Base-by-base conservation (phyloP, 1,139 yeast species). In the Blastobotrys aristatus region DNA sequence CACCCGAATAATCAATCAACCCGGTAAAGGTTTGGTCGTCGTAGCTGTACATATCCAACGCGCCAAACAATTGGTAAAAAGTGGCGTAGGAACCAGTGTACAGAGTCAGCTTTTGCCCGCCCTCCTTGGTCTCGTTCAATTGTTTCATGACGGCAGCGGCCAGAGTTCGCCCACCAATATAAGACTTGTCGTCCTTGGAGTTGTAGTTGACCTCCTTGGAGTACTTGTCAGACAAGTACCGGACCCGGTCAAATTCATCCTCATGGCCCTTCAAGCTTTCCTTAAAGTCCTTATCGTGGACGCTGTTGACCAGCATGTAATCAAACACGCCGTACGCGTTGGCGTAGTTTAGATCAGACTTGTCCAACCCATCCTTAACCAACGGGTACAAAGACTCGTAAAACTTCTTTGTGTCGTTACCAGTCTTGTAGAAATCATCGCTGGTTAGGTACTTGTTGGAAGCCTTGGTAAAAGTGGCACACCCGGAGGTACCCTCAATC, bases 1-100 rank as follows among this genome's bases (percentile, higher is more conserved):
- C 61, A 20, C 73, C 57, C 31, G 74, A 76, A 53, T 72, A 73
- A 45, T 67, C 65, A 51, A 75, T 73, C 64, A 72, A 62, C 18
- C 74, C 74, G 20, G 70, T 67, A 58, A 72, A 73, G 18, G 30
- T 46, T 49, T 67, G 59, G 29, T 58, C 63, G 43, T 65, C 62
- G 20, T 56, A 57, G 31, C 54, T 43, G 53, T 64, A 59, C 48
- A 72, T 53, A 29, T 65, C 66, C 45, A 68, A 43, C 20, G 69
- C 53, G 46, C 69, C 71, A 40, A 62, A 64, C 33, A 69, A 52
- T 56, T 68, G 72, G 59, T 61, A 68, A 67, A 73, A 70, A 42
- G 64, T 64, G 56, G 68, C 68, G 61, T 59, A 73, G 11, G 76
- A 67, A 35, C 76, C 76, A 20, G 73, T 69, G 50, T 67, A 61